phyloP scores from a whole-genome alignment of 2,329 filamentous ascomycete genomes.

The Aspergillus amoenus region DNA sequence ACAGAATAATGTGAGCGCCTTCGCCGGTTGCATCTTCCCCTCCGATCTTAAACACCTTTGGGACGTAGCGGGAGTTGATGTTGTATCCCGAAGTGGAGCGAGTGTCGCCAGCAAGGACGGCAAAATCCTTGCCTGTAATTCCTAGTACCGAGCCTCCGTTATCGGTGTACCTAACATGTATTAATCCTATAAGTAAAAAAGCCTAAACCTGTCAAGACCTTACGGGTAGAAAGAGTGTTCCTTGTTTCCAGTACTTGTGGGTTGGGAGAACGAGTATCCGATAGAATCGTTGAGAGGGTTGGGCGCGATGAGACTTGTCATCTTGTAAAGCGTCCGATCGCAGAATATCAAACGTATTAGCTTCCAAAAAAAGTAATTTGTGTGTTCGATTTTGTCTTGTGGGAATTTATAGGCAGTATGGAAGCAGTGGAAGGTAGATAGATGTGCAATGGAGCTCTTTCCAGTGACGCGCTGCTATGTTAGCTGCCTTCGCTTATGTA shows the following conservation, averaged over 20 bases:
- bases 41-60: conserved; percentile 97
- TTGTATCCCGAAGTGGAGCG: conserved; percentile 94
- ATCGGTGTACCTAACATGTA: conserved; percentile 70
- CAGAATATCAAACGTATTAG: neutral
- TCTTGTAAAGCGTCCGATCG: conserved; percentile 29
- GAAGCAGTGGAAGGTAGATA: neutral
- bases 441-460: conserved; percentile 12
- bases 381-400: neutral
- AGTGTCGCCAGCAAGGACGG: conserved; percentile 96
- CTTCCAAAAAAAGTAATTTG: neutral
- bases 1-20: conserved; percentile 82
- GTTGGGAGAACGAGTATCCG: conserved; percentile 60
- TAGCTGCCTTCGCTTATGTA: conserved; percentile 42
- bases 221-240: conserved; percentile 91
- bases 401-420: neutral
- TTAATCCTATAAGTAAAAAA: conserved; percentile 12
- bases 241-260: conserved; percentile 50
- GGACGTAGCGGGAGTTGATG: conserved; percentile 95
- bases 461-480: conserved; percentile 36
- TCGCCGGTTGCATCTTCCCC: conserved; percentile 83
- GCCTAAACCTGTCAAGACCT: conserved; percentile 30
- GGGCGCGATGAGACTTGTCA: conserved; percentile 56
- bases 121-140: conserved; percentile 90
- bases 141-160: conserved; percentile 96
- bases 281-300: conserved; percentile 52